Evolutionary conservation across 768 basidiomycete genomes (phyloP), one percentile per base, ranked within the genome.

Genomic region (Fistulinella prunicolor): DNA sequence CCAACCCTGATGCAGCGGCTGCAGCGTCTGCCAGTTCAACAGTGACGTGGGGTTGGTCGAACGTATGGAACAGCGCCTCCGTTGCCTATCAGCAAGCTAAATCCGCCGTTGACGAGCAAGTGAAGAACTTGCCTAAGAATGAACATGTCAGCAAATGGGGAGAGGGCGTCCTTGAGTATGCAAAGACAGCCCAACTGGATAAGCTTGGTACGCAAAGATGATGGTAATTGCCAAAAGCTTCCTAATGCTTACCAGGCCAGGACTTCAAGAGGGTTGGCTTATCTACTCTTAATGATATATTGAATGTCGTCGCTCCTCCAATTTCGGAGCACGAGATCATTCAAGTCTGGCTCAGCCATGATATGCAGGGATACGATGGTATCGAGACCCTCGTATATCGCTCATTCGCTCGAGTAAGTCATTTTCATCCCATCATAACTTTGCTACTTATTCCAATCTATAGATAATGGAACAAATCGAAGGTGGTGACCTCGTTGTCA

Each of bases 291-390:
- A 90, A 82, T 3, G 94, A 95, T 48, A 85, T 99, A 47, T 73
- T 99, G 42, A 95, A 97, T 64, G 95, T 87, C 23, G 95, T 99
- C 50, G 96, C 96, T 0, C 96, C 96, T 35, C 96, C 96, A 12
- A 98, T 98, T 59, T 90, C 94, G 21, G 94, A 95, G 66, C 95
- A 98, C 64, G 96, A 99, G 69, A 92, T 97, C 14, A 94, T 99
- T 54, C 84, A 96, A 64, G 85, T 99, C 8, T 92, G 90, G 87
- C 72, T 99, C 32, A 88, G 86, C 61, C 94, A 98, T 70, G 94
- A 96, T 56, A 94, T 99, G 94, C 76, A 80, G 54, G 96, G 96
- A 16, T 97, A 95, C 63, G 93, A 94, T 48, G 96, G 96, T 7
- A 79, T 98, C 36, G 95, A 98, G 70, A 79, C 85, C 10, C 78